Conservation (phyloP, 2,329 filamentous ascomycete genomes). For the Xylariaceae sp. region DNA sequence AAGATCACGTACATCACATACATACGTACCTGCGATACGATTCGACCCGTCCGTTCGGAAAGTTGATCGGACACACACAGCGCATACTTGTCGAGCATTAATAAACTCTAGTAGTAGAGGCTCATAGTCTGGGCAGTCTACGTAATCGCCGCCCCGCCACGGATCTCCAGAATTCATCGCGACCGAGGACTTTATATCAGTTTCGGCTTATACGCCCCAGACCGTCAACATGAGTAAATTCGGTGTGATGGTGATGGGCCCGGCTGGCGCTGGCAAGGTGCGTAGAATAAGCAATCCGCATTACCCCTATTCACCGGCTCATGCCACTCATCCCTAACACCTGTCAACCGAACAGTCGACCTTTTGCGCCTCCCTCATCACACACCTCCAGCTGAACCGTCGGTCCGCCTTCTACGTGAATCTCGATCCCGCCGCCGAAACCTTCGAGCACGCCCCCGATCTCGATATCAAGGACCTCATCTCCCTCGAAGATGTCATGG, state of each 20-base stretch:
- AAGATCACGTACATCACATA: background rate
- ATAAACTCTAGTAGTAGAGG: too few relatives aligned
- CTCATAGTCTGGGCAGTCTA: too few relatives aligned
- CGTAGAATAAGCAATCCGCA: slow-evolving; percentile 16
- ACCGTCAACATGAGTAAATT: slow-evolving; percentile 75
- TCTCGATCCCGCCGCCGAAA: slow-evolving; percentile 91
- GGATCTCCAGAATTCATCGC: background rate
- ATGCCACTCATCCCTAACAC: background rate
- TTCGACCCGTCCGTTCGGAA: too few relatives aligned
- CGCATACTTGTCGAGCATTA: too few relatives aligned
- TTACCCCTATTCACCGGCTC: background rate
- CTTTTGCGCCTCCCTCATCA: slow-evolving; percentile 89
- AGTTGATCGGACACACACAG: too few relatives aligned
- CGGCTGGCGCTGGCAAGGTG: slow-evolving; percentile 89
- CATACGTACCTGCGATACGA: too few relatives aligned
- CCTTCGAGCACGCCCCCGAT: slow-evolving; percentile 78
- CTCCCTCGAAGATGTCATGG: slow-evolving; percentile 83
- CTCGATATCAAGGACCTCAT: slow-evolving; percentile 86
- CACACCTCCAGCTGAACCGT: slow-evolving; percentile 82
- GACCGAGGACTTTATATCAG: background rate
- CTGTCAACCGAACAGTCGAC: slow-evolving; percentile 57
- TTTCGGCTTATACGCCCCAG: background rate
- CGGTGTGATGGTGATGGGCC: slow-evolving; percentile 91
- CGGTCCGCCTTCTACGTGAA: slow-evolving; percentile 98
- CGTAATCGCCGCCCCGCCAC: too few relatives aligned